Conservation (phyloP, 2,329 filamentous ascomycete genomes). For the Botryotinia globosa region DNA sequence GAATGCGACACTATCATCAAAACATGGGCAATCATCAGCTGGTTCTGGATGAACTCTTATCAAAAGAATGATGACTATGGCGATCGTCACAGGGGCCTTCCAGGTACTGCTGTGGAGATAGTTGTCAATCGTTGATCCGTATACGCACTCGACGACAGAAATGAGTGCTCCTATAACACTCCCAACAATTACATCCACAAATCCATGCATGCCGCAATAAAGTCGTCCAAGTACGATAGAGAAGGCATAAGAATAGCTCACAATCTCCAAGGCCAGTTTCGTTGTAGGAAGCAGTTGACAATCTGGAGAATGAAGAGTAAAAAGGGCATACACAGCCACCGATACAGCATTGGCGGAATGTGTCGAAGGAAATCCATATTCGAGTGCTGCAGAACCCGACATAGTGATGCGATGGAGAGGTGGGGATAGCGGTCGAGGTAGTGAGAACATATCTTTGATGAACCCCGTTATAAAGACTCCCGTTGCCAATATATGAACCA, state of each 20-base stretch:
- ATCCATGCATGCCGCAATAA: slow-evolving; percentile 99
- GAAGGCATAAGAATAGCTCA: slow-evolving; percentile 79
- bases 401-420: slow-evolving; percentile 93
- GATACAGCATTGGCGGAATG: slow-evolving; percentile 97
- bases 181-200: slow-evolving; percentile 84
- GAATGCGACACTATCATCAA: slow-evolving; percentile 93
- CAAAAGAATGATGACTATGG: slow-evolving; percentile 66
- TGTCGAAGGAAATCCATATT: slow-evolving; percentile 96
- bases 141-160: slow-evolving; percentile 58
- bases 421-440: slow-evolving; percentile 87
- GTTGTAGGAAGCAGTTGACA: slow-evolving; percentile 58
- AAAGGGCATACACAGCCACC: slow-evolving; percentile 79
- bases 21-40: slow-evolving; percentile 94
- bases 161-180: slow-evolving; percentile 70
- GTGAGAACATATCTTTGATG: slow-evolving; percentile 88
- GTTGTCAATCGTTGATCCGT: slow-evolving; percentile 61
- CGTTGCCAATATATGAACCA: slow-evolving; percentile 72
- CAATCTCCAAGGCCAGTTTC: slow-evolving; percentile 60
- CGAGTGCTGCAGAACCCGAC: slow-evolving; percentile 90
- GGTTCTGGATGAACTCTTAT: slow-evolving; percentile 93
- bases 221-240: slow-evolving; percentile 89
- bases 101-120: slow-evolving; percentile 67
- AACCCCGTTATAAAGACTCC: slow-evolving; percentile 90
- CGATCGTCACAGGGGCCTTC: slow-evolving; percentile 61
- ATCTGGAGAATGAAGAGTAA: slow-evolving; percentile 65